Base-by-base conservation (phyloP, 192 early-diverging fungal genomes). In the Chytriomyces sp. region DNA sequence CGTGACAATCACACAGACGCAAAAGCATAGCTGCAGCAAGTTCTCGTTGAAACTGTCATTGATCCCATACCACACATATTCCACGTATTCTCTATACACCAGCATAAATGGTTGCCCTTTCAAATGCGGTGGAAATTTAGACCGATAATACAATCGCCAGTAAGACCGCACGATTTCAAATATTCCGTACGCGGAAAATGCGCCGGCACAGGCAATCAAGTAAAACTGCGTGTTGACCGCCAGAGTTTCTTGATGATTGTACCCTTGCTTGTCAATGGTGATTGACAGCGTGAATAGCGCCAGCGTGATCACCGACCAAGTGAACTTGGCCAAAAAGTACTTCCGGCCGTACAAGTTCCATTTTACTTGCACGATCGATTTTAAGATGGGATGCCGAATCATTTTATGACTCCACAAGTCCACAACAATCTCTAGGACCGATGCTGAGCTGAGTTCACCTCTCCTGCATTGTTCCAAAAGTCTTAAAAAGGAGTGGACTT, bases 261-360 rank as follows among this genome's bases (percentile, higher is more conserved):
- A 20, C 1, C 69, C 69, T 20, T 53, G 45, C 53, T 20, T 57
- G 28, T 73, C 71, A 23, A 73, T n/a, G 7, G 9, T 18, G 44
- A 73, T 16, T 7, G 57, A 61, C 1, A 73, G 13, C 16, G 71
- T 73, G 71, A 73, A 73, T 6, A 11, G 45, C n/a, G 62, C 18
- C 7, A 73, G 59, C 13, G 71, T 73, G 1, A 47, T 45, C 13
- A 61, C 8, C n/a, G 59, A 62, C 57, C 53, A 60, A 44, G 62
- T 16, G 8, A 73, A 62, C 23, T 73, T 24, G 26, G 45, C 7
- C 10, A 73, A 10, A 61, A 73, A 73, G 59, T 73, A 73, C 8
- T 60, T 53, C 8, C 71, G 53, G 13, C n/a, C 71, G 49, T 73
- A 73, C n/a, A 62, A 11, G 61, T 73, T 60, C 71, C 71, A 73